Base-by-base conservation (phyloP, 495 filamentous ascomycete genomes). In the Trypethelium eluteriae region DNA sequence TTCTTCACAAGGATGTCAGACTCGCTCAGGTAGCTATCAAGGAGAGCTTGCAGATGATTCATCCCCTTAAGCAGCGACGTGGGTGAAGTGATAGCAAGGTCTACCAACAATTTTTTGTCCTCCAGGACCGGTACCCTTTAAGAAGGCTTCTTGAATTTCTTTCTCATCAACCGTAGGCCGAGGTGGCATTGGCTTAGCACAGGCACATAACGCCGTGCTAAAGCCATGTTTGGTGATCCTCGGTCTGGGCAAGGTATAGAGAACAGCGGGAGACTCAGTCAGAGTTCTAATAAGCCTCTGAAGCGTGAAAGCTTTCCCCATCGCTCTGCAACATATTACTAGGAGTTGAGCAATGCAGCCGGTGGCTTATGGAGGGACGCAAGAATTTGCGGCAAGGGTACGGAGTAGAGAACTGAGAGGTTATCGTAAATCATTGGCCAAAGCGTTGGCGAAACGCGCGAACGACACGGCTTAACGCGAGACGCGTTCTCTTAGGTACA, bases 101-200 rank as follows among this genome's bases (percentile, higher is more conserved):
- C 5, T 53, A 59, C 53, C 53, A 9, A 59, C 53, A 77, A 97
- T 98, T 76, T 98, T 98, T 76, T 98, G 94, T 0, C 94, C 94
- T 59, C 94, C 94, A 1, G 94, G 94, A 11, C 94, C 94, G 71
- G 85, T 89, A 72, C 94, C 94, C 74, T 92, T 96, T 36, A 98
- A 83, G 79, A 94, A 98, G 56, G 83, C 82, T 70, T 96, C 88
- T 44, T 85, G 84, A 67, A 98, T 83, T 62, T 96, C 91, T 38
- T 81, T 79, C 69, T 96, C 93, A 12, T 85, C 78, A 68, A 96
- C 80, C 70, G 85, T 86, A 18, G 88, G 83, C 0, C 91, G 88
- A 12, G 90, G 85, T 0, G 94, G 93, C 66, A 96, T 79, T 56
- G 79, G 80, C 70, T 89, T 88, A 38, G 75, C 73, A 68, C 62